A percentile compares a stretch with the other conserved stretches of the same genome.
These are phyloP conservation scores for Epithemia pelagica DNA, from an alignment of 108 stramenopile genomes.

Conservation along the genomic window DNA sequence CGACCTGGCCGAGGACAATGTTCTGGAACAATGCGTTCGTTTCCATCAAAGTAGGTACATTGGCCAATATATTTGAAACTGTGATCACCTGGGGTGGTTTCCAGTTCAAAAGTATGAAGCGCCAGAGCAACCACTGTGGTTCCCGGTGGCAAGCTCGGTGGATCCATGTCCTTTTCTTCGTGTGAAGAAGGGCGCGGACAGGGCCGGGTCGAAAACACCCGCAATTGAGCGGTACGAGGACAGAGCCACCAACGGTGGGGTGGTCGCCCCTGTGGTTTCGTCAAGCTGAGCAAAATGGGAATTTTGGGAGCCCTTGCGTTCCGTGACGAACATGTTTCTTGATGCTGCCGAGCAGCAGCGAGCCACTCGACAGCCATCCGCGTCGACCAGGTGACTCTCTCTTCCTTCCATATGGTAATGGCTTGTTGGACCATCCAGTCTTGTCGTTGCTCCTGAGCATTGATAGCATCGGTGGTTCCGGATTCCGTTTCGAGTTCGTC, in stretches of 20 bases:
- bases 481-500: too few species aligned
- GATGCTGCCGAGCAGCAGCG: too few species aligned
- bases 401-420: too few species aligned
- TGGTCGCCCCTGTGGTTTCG: background rate
- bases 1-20: background rate
- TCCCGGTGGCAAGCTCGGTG: constrained; percentile 41
- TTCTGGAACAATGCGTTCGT: background rate
- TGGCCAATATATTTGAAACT: background rate
- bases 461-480: too few species aligned
- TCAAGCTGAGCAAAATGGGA: background rate
- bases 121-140: constrained; percentile 37
- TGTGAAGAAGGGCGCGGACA: background rate
- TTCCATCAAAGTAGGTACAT: background rate
- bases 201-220: constrained; percentile 1
- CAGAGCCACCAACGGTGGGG: constrained; percentile 1
- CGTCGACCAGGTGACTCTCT: constrained; percentile 1
- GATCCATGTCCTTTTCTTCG: background rate
- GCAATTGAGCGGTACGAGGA: constrained; percentile 2
- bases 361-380: background rate
- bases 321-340: too few species aligned
- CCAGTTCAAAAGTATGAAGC: constrained; percentile 26
- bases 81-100: background rate
- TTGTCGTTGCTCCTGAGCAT: too few species aligned
- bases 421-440: too few species aligned
- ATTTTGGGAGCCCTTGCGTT: too few species aligned